Base-by-base conservation (phyloP, 116 monocot genomes). In the Trichopus zeylanicus region DNA sequence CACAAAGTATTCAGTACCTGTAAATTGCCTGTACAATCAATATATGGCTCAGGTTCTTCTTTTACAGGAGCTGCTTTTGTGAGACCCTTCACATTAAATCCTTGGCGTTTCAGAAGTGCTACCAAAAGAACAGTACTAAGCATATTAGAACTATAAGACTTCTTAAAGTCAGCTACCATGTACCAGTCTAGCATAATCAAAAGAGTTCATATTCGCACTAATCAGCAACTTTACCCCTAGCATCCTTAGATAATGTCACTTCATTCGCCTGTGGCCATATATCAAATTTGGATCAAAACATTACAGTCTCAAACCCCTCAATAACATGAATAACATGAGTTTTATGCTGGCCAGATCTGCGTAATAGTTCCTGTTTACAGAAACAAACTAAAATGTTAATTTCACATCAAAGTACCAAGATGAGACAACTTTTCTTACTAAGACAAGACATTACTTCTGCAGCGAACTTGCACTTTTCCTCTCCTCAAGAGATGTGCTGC, bases 11-110 rank as follows among this genome's bases (percentile, higher is more conserved):
- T 16, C 11, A 9, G n/a, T 42, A 98, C 98, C 83, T 98, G 82
- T 48, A 98, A 71, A 75, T 78, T 98, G 70, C 98, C 91, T 28
- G 91, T 91, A 71, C 98, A 98, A 76, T 98, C 98, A 67, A 98
- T 88, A 59, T 80, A 82, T 26, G 98, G 78, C 68, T 85, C 91
- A 60, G 82, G 87, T 76, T 98, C 98, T 72, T 98, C 98, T 73
- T 91, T 98, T 31, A 70, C 58, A 33, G 88, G 91, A 71, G 79
- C 55, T 61, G 85, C 70, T 85, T 91, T 98, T 53, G 71, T 70
- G 56, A 91, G 75, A 42, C 91, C 91, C 66, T 91, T 98, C 29
- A 91, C 87, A 78, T 91, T 88, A 59, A 98, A 38, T 37, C 98
- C 91, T 81, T 91, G 98, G 30, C 88, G 87, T 64, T 80, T 91